These are phyloP conservation scores for Corylus heterophylla DNA, from an alignment of 306 rosid species.

Conservation along the genomic window DNA sequence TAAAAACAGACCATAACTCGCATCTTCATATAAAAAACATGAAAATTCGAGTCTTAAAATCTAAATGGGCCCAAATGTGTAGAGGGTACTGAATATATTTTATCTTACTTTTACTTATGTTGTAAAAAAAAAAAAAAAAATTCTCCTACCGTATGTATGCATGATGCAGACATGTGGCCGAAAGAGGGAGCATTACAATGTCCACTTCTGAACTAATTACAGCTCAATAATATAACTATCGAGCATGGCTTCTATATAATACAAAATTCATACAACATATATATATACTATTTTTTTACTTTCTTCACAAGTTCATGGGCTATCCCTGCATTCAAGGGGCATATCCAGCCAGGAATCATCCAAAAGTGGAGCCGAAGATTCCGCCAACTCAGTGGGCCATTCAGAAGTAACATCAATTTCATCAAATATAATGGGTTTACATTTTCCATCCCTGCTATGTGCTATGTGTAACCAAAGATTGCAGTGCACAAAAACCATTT, in stretches of 20 bases:
- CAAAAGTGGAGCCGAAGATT: slow-evolving; percentile 45
- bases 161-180: neutral
- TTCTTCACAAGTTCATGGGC: slow-evolving; percentile 33
- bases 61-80: too few species aligned
- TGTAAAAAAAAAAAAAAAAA: too few species aligned
- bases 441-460: slow-evolving; percentile 42
- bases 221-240: neutral
- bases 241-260: neutral
- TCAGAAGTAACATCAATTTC: slow-evolving; percentile 61
- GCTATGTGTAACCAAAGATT: slow-evolving; percentile 56
- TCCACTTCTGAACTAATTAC: neutral
- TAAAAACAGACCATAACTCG: too few species aligned
- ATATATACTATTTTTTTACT: neutral
- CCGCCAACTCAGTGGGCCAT: slow-evolving; percentile 65
- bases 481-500: slow-evolving; percentile 66
- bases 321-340: slow-evolving; percentile 41
- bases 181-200: neutral
- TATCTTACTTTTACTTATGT: too few species aligned
- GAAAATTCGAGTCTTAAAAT: too few species aligned
- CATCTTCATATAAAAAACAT: too few species aligned
- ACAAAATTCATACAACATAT: slow-evolving; percentile 4
- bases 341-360: slow-evolving; percentile 72
- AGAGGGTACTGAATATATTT: too few species aligned
- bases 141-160: neutral
- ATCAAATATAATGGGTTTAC: slow-evolving; percentile 48